Conservation (phyloP, 2,329 filamentous ascomycete genomes). For the Penicillium aurantiogriseum region DNA sequence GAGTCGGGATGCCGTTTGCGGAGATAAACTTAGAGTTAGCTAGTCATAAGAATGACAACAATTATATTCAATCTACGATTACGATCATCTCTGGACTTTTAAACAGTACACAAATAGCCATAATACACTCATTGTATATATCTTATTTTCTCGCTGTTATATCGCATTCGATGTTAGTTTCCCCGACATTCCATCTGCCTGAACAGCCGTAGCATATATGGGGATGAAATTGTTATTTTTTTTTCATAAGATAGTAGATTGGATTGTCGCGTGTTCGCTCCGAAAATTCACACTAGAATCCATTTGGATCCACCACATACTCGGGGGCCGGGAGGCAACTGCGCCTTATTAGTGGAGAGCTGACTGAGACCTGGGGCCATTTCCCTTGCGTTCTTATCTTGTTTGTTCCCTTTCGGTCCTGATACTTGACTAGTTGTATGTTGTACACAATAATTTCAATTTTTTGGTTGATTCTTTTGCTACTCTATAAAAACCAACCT, state of each 20-base stretch:
- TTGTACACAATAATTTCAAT: neutral
- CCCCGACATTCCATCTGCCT: neutral
- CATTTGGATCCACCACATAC: neutral
- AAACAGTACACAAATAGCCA: too few relatives aligned
- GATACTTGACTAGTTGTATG: neutral
- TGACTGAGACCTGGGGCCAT: neutral
- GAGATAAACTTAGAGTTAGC: neutral
- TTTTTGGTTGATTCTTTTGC: neutral
- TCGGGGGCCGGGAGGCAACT: neutral
- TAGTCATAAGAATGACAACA: conserved; percentile 1
- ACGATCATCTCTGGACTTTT: too few relatives aligned
- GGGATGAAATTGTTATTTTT: neutral
- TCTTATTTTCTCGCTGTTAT: neutral
- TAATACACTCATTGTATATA: too few relatives aligned
- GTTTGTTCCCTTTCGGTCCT: neutral
- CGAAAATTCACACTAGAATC: neutral
- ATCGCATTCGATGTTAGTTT: neutral
- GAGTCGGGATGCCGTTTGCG: conserved; percentile 2
- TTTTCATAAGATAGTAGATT: neutral
- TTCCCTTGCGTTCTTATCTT: neutral
- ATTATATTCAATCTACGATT: neutral
- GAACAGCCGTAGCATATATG: neutral
- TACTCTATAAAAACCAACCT: neutral
- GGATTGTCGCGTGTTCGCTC: neutral
- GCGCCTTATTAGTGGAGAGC: neutral